phyloP scores from a whole-genome alignment of 306 rosid species.

The Quercus berberidifolia region DNA sequence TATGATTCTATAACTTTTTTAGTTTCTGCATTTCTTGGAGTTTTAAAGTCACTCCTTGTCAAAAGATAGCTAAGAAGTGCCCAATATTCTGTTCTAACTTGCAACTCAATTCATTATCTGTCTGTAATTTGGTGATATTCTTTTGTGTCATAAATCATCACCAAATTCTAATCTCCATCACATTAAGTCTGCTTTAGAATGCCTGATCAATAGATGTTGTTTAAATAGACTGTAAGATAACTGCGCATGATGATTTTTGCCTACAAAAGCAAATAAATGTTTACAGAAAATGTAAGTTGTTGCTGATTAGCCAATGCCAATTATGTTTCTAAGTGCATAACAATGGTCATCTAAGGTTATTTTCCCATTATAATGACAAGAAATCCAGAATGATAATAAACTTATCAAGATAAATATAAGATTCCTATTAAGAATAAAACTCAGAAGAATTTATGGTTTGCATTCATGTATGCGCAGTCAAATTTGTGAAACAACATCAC shows the following conservation, averaged over 20 bases:
- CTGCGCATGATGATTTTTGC: neutral
- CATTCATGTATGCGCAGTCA: too few species aligned
- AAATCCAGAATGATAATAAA: neutral
- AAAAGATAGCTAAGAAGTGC: neutral
- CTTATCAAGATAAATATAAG: neutral
- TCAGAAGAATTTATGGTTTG: neutral
- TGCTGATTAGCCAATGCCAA: too few species aligned
- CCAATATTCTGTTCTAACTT: neutral
- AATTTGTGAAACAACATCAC: neutral
- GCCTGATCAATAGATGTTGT: neutral
- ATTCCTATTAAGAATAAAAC: neutral
- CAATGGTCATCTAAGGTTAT: too few species aligned
- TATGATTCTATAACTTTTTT: neutral
- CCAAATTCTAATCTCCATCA: too few species aligned
- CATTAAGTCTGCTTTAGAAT: neutral
- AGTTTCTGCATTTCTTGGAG: neutral
- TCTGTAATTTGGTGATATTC: neutral
- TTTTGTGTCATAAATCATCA: neutral
- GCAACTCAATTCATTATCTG: neutral
- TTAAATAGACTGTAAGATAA: neutral
- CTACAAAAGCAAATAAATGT: neutral
- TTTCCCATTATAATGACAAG: neutral
- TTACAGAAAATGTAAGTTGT: too few species aligned
- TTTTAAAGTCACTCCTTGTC: neutral
- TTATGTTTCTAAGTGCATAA: too few species aligned